phyloP scores from a whole-genome alignment of 73 alveolate species.

The Tetrahymena thermophila region DNA sequence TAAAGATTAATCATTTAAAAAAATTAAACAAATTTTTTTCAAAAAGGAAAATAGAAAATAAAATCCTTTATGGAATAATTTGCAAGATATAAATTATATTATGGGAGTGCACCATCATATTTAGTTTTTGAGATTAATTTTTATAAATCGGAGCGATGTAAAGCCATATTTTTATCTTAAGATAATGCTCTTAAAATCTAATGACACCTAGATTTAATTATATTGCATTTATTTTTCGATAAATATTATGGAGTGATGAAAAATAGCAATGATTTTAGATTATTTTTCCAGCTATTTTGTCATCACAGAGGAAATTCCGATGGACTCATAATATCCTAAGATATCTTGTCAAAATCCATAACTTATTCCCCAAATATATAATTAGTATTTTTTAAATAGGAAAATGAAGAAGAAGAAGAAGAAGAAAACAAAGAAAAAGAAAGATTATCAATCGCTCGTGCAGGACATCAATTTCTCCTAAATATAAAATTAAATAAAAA shows the following conservation, averaged over 20 bases:
- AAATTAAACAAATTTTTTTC: neutral
- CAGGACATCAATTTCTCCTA: neutral
- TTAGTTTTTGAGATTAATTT: neutral
- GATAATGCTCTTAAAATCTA: neutral
- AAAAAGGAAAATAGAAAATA: neutral
- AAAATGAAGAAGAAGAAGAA: neutral
- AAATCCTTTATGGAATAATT: neutral
- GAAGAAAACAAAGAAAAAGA: neutral
- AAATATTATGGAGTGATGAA: neutral
- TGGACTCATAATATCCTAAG: neutral
- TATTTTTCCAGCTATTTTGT: neutral
- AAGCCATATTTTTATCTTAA: neutral
- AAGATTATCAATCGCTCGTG: neutral
- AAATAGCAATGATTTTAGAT: neutral
- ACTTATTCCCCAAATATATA: neutral
- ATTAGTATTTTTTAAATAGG: neutral
- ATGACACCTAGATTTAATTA: neutral
- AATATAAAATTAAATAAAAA: too few relatives aligned
- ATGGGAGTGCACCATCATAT: neutral
- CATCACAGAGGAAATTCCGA: slow-evolving; percentile 4
- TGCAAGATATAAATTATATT: neutral
- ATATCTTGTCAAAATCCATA: neutral
- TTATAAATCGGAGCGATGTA: neutral
- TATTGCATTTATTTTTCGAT: neutral
- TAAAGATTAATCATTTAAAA: too few relatives aligned